Percentiles rank a stretch among this genome's conserved stretches.
phyloP scores from a whole-genome alignment of 371 early-diverging fungal species.

The Apophysomyces trapeziformis region DNA sequence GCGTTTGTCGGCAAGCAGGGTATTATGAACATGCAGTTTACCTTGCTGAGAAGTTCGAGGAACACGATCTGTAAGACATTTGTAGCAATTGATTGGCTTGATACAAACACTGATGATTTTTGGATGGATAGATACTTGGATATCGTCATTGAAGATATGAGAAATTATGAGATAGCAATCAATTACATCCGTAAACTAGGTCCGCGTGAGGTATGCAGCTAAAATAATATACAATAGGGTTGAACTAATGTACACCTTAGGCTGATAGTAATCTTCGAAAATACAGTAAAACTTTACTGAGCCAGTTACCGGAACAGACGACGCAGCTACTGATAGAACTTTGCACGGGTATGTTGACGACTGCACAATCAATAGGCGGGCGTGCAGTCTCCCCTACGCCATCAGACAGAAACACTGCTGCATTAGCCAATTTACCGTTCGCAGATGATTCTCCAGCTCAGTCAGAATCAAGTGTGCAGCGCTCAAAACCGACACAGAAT shows the following conservation, averaged over 20 bases:
- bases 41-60: constrained; percentile 80
- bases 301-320: constrained; percentile 76
- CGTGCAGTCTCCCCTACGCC: constrained; percentile 36
- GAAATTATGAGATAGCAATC: constrained; percentile 76
- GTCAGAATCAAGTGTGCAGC: constrained; percentile 3
- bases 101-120: not conserved
- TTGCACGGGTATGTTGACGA: constrained; percentile 60
- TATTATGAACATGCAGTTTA: constrained; percentile 88
- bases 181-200: constrained; percentile 68
- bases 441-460: constrained; percentile 22
- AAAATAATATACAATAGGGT: not conserved
- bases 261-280: constrained; percentile 68
- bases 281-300: constrained; percentile 81
- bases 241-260: constrained; percentile 15
- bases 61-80: constrained; percentile 71
- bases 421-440: constrained; percentile 51
- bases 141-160: constrained; percentile 87
- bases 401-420: constrained; percentile 23
- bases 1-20: constrained; percentile 90
- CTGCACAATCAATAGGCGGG: constrained; percentile 15
- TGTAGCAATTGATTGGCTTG: constrained; percentile 3
- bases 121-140: constrained; percentile 38
- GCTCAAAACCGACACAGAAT: constrained; percentile 17
- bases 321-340: constrained; percentile 79
- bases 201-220: constrained; percentile 48